These are phyloP conservation scores for Thelonectria discophora DNA, from an alignment of 2,329 filamentous ascomycete genomes.

Conservation along the genomic window DNA sequence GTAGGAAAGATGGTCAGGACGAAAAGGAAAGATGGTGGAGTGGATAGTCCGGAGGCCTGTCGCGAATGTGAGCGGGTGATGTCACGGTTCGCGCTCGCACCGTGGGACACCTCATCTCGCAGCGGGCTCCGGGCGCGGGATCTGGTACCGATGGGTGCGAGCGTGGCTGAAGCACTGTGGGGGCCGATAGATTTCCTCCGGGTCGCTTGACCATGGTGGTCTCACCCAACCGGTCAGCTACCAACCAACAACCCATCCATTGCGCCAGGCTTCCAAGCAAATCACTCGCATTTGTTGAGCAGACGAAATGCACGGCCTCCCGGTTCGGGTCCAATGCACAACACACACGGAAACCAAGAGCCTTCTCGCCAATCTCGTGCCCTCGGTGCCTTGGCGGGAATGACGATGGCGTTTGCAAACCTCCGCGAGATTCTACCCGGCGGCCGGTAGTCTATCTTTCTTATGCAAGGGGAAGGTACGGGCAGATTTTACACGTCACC, in stretches of 20 bases:
- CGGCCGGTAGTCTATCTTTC: not conserved
- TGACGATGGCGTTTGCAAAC: not conserved
- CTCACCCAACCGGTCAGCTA: not conserved
- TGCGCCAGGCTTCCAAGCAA: not conserved
- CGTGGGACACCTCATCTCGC: not conserved
- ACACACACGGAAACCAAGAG: slow-evolving; percentile 4
- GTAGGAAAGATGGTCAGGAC: not conserved
- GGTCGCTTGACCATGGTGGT: slow-evolving; percentile 34
- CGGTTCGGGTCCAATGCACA: slow-evolving; percentile 10
- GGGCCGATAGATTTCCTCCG: slow-evolving; percentile 3
- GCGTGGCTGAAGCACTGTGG: slow-evolving; percentile 20
- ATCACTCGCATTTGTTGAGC: slow-evolving; percentile 14
- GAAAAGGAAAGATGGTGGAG: slow-evolving; percentile 2
- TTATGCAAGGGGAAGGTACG: not conserved
- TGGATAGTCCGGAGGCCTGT: slow-evolving; percentile 23
- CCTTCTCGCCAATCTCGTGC: slow-evolving; percentile 17
- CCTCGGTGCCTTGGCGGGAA: slow-evolving; percentile 6
- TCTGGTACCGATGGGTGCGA: not conserved
- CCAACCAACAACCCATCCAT: no score
- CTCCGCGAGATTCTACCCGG: slow-evolving; percentile 5
- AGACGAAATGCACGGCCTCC: slow-evolving; percentile 14
- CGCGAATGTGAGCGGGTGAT: slow-evolving; percentile 20
- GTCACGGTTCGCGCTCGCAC: slow-evolving; percentile 13
- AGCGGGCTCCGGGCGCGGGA: not conserved
- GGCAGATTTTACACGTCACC: not conserved